Evolutionary conservation across 441 rosid genomes (phyloP).

Genomic region (Biscutella laevigata): DNA sequence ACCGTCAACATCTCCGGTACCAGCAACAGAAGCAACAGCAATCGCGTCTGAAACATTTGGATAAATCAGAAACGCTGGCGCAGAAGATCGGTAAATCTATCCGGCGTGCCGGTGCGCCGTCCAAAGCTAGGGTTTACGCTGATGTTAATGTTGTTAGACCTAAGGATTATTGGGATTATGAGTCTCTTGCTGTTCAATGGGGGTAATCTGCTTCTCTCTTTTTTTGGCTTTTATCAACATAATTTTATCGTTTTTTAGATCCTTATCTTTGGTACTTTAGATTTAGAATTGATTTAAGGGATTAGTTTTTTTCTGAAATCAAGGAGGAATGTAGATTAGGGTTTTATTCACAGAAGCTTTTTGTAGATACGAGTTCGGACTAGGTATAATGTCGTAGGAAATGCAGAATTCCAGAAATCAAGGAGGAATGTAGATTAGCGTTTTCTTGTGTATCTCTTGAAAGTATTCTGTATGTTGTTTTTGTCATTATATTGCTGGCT

Average conservation of each 20-base stretch:
- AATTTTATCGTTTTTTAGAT: no score
- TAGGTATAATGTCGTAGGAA: no score
- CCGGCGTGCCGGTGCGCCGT: slow-evolving; percentile 91
- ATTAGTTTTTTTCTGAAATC: not conserved
- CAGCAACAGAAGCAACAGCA: slow-evolving; percentile 18
- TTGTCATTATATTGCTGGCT: no score
- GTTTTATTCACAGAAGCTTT: no score
- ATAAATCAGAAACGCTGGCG: slow-evolving; percentile 60
- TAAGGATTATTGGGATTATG: slow-evolving; percentile 94
- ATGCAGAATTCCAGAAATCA: no score
- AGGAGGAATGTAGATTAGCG: no score
- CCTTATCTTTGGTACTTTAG: not conserved
- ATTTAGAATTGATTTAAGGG: not conserved
- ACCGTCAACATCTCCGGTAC: slow-evolving; percentile 28
- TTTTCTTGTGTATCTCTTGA: no score
- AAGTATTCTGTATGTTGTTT: no score
- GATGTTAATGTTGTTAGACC: slow-evolving; percentile 80
- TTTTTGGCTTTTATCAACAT: not conserved
- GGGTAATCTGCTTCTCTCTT: slow-evolving; percentile 45
- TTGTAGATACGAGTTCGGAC: no score
- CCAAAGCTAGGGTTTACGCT: slow-evolving; percentile 86
- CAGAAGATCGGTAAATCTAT: slow-evolving; percentile 87
- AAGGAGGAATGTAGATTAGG: slow-evolving; percentile 16
- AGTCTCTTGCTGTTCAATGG: slow-evolving; percentile 90
- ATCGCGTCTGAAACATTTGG: slow-evolving; percentile 17